phyloP scores from a whole-genome alignment of 2,329 filamentous ascomycete genomes.

The Grosmannia clavigera region DNA sequence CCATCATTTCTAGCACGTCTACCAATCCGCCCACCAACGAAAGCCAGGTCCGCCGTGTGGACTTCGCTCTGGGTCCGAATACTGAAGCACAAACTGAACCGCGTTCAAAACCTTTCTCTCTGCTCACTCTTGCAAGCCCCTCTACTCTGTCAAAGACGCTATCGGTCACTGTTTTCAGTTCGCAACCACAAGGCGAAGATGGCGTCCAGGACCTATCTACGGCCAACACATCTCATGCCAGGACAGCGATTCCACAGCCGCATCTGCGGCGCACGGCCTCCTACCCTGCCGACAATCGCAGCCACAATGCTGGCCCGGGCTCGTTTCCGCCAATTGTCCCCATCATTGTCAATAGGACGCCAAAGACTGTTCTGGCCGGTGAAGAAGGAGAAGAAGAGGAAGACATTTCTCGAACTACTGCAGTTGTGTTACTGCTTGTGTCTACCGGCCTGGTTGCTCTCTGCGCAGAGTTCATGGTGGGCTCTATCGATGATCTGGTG shows the following conservation, averaged over 20 bases:
- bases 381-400: constrained; percentile 20
- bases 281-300: constrained; percentile 26
- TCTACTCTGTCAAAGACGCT: constrained; percentile 40
- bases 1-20: neutral
- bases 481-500: constrained; percentile 44
- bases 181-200: constrained; percentile 8
- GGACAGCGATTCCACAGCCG: constrained; percentile 3
- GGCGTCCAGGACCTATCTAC: neutral
- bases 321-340: constrained; percentile 20
- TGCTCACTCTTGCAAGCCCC: constrained; percentile 29
- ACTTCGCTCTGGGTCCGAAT: constrained; percentile 26
- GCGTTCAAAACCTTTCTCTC: constrained; percentile 18
- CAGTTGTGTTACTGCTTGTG: constrained; percentile 37
- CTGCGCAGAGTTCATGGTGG: constrained; percentile 50
- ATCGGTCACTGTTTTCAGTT: constrained; percentile 44
- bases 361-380: constrained; percentile 3
- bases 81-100: constrained; percentile 22
- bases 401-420: constrained; percentile 27
- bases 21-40: neutral
- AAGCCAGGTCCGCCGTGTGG: constrained; percentile 25
- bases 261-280: constrained; percentile 39
- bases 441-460: constrained; percentile 44
- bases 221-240: neutral
- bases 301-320: constrained; percentile 12
- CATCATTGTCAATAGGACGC: constrained; percentile 17